Evolutionary conservation across 2,329 filamentous ascomycete genomes (phyloP).

Genomic region (Pseudohalonectria lignicola): DNA sequence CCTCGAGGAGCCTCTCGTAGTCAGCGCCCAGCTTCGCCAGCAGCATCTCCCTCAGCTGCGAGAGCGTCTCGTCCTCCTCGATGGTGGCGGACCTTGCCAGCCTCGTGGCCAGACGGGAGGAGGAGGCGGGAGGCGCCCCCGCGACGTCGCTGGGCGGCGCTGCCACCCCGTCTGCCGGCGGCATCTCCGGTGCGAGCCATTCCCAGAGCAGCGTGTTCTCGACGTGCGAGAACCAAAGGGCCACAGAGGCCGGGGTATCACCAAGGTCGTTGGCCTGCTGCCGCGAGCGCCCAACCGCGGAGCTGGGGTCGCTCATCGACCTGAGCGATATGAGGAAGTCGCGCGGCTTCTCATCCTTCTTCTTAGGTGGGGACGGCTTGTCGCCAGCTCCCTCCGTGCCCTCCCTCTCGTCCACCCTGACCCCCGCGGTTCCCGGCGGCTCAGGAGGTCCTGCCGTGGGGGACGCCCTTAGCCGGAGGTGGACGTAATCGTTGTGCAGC

Average conservation of each 20-base stretch:
- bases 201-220: conserved; percentile 43
- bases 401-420: conserved; percentile 12
- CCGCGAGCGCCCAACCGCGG: conserved; percentile 31
- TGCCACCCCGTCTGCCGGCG: conserved; percentile 11
- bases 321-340: conserved; percentile 43
- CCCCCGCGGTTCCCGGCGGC: too few relatives aligned
- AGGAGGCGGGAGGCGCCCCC: conserved; percentile 3
- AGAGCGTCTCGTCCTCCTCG: conserved; percentile 26
- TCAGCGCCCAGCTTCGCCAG: conserved; percentile 25
- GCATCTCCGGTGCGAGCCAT: conserved; percentile 27
- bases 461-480: conserved; percentile 35
- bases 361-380: too few relatives aligned
- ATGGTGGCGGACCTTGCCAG: conserved; percentile 20
- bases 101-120: conserved; percentile 9
- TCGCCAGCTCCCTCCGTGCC: conserved; percentile 7
- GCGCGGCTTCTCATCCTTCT: conserved; percentile 4
- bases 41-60: conserved; percentile 20
- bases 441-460: conserved; percentile 6
- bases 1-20: conserved; percentile 30
- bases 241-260: conserved; percentile 2
- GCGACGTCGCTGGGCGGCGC: conserved; percentile 13
- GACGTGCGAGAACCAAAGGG: conserved; percentile 32
- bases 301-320: conserved; percentile 34
- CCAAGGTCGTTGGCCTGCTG: conserved; percentile 16
- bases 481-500: conserved; percentile 50